phyloP scores from a whole-genome alignment of 306 rosid genomes.

The Abrus pulchellus region DNA sequence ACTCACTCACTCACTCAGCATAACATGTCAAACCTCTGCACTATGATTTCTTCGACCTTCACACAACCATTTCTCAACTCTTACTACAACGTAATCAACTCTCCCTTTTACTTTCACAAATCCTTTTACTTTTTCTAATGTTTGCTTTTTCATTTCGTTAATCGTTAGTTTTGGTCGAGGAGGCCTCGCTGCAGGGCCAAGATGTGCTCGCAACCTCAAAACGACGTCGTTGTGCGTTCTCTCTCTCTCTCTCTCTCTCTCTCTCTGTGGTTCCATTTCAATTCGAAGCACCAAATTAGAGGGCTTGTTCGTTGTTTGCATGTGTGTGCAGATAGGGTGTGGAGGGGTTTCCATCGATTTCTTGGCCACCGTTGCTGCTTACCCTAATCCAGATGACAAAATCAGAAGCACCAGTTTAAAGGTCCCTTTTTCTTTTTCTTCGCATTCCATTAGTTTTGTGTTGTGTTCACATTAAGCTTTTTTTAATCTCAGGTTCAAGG shows the following conservation, averaged over 20 bases:
- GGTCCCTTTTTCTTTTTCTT: conserved; percentile 52
- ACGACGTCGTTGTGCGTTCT: conserved; percentile 65
- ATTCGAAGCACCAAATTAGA: conserved; percentile 7
- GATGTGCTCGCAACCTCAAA: conserved; percentile 69
- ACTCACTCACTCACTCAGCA: not conserved
- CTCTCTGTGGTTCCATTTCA: not conserved
- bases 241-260: conserved; percentile 33
- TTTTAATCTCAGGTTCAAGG: conserved; percentile 80
- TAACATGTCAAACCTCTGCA: conserved; percentile 44
- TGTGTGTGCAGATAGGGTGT: conserved; percentile 67
- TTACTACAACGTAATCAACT: not conserved
- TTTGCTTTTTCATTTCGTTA: not conserved
- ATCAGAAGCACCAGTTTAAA: conserved; percentile 78
- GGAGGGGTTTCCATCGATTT: conserved; percentile 69
- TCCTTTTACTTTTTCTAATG: not conserved
- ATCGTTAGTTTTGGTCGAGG: conserved; percentile 37
- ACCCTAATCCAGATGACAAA: conserved; percentile 90
- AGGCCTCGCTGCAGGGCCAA: conserved; percentile 39
- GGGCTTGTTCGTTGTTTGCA: not conserved
- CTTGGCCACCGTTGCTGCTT: conserved; percentile 75
- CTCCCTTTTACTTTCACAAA: not conserved
- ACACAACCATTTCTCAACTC: not conserved
- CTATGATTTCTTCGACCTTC: conserved; percentile 37
- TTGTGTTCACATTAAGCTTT: conserved; percentile 17
- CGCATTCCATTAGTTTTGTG: not conserved